A percentile compares a stretch with the other conserved stretches of the same genome.
These are phyloP conservation scores for Xylaria sp. DNA, from an alignment of 2,329 filamentous ascomycete species.

Conservation along the genomic window DNA sequence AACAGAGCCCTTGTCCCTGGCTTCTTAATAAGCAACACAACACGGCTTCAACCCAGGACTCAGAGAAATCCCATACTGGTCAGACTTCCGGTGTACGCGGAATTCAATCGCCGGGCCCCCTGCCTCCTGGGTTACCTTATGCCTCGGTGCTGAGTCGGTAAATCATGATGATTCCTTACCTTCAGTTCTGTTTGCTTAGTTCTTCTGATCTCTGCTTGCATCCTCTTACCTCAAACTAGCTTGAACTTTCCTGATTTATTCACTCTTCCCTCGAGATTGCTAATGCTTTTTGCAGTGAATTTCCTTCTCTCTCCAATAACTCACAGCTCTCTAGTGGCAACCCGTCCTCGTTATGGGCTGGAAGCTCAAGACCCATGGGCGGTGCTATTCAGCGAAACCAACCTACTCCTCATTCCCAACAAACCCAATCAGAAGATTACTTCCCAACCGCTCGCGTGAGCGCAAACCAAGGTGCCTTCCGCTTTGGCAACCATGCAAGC, in stretches of 20 bases:
- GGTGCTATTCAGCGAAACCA: conserved; percentile 64
- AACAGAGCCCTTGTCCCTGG: not conserved
- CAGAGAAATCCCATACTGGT: conserved; percentile 4
- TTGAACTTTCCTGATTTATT: not conserved
- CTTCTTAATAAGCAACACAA: conserved; percentile 1
- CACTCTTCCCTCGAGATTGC: conserved; percentile 26
- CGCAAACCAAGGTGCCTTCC: conserved; percentile 61
- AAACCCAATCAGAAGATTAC: conserved; percentile 61
- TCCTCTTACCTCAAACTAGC: not conserved
- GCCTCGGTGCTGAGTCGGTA: conserved; percentile 47
- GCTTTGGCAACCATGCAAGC: conserved; percentile 63
- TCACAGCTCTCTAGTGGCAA: conserved; percentile 62
- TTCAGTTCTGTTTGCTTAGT: not conserved
- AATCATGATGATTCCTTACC: conserved; percentile 28
- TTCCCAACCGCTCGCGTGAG: conserved; percentile 54
- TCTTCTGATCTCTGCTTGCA: not conserved
- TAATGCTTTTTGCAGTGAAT: conserved; percentile 62
- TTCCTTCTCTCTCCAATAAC: conserved; percentile 72
- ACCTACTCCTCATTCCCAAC: conserved; percentile 63
- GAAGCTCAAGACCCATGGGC: conserved; percentile 60
- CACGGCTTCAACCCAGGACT: not conserved
- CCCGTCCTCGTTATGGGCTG: conserved; percentile 65
- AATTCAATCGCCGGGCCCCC: conserved; percentile 6
- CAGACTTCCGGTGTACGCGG: not conserved
- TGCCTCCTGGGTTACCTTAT: conserved; percentile 40